phyloP scores from a whole-genome alignment of 331 rosid species.

The Arachis monticola region DNA sequence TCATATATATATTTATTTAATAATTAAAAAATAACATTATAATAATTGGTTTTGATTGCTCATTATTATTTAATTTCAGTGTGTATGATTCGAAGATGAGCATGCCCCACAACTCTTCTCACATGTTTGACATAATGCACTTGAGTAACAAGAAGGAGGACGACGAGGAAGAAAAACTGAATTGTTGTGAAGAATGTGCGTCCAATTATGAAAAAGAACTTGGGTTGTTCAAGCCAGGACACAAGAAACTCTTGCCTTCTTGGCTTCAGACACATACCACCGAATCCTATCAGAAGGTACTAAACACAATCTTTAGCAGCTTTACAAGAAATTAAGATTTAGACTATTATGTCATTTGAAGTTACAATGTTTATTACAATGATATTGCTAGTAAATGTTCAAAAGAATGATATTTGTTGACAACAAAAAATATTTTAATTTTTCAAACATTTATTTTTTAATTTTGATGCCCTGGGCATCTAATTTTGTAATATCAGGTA shows the following conservation, averaged over 20 bases:
- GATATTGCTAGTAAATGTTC: no score
- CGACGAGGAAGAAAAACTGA: conserved; percentile 45
- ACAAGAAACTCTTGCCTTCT: conserved; percentile 74
- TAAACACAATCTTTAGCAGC: conserved; percentile 3
- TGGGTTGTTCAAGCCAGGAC: conserved; percentile 64
- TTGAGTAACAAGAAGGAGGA: conserved; percentile 55
- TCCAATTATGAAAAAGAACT: conserved; percentile 79
- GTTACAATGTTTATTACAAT: no score
- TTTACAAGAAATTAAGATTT: background rate
- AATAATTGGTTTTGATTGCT: conserved; percentile 17
- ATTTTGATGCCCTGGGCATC: no score
- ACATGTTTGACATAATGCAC: conserved; percentile 62
- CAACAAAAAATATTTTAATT: no score
- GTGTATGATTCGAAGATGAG: conserved; percentile 62
- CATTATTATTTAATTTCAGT: conserved; percentile 49
- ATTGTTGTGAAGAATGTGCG: conserved; percentile 82
- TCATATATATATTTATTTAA: no score
- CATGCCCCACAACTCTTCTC: conserved; percentile 53
- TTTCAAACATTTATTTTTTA: no score
- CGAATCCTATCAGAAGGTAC: conserved; percentile 69
- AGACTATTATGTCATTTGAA: no score
- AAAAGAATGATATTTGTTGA: no score
- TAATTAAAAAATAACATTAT: background rate
- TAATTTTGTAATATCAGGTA: no score
- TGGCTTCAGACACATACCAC: conserved; percentile 87